These are phyloP conservation scores for Scolecobasidium constrictum DNA, from an alignment of 2,329 filamentous ascomycete genomes.

Conservation along the genomic window DNA sequence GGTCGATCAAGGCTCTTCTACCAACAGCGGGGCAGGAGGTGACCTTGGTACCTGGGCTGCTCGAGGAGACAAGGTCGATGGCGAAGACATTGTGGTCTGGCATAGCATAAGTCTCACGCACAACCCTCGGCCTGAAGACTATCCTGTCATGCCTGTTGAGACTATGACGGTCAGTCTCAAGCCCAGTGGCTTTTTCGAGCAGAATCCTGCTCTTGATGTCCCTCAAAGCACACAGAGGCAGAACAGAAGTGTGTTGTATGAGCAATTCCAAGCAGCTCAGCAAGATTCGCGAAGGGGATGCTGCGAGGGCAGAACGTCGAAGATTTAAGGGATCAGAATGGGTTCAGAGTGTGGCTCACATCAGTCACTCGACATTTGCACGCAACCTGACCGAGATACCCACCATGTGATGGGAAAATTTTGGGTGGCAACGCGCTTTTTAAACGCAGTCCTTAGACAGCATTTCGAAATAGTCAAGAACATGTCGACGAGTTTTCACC, in stretches of 20 bases:
- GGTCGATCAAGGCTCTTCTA: neutral
- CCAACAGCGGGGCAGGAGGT: neutral
- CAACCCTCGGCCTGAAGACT: constrained; percentile 20
- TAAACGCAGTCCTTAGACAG: too few species aligned
- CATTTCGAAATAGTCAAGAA: too few species aligned
- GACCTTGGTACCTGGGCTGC: neutral
- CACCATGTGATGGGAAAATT: too few species aligned
- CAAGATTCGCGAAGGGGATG: neutral
- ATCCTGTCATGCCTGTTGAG: constrained; percentile 21
- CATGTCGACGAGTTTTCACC: too few species aligned
- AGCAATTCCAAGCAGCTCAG: neutral
- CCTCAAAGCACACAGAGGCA: constrained; percentile 13
- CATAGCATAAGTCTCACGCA: constrained; percentile 20
- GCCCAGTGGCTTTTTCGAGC: constrained; percentile 15
- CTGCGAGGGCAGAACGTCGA: neutral
- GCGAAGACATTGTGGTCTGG: constrained; percentile 19
- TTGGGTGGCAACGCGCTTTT: too few species aligned
- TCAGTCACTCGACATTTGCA: too few species aligned
- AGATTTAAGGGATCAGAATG: neutral
- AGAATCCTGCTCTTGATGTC: constrained; percentile 19
- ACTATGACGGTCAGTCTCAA: constrained; percentile 10
- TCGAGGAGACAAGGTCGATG: constrained; percentile 1
- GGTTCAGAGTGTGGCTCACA: too few species aligned
- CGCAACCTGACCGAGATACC: too few species aligned
- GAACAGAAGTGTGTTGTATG: constrained; percentile 17